Conservation (phyloP, 2,329 filamentous ascomycete genomes). For the Aureobasidium melanogenum region DNA sequence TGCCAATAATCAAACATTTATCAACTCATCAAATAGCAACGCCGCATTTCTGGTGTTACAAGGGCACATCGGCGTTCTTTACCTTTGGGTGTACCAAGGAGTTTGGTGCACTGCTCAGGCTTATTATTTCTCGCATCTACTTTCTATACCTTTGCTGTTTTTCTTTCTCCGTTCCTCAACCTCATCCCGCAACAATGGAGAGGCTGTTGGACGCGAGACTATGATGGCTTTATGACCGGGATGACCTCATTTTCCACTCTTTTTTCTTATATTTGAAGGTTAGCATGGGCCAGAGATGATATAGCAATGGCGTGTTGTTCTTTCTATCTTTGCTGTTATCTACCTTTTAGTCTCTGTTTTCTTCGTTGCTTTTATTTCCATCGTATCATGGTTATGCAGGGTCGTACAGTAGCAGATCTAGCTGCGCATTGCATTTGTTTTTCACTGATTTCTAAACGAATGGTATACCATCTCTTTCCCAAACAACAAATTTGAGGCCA, state of each 20-base stretch:
- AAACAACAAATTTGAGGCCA: neutral
- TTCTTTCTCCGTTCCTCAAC: neutral
- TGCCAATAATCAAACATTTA: constrained; percentile 44
- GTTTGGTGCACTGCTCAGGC: constrained; percentile 3
- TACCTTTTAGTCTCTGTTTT: constrained; percentile 9
- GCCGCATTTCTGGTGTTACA: neutral
- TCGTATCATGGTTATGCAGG: neutral
- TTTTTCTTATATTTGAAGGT: constrained; percentile 5
- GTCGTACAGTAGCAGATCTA: neutral
- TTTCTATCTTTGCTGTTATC: constrained; percentile 9
- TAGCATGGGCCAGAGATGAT: constrained; percentile 10
- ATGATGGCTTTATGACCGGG: constrained; percentile 12
- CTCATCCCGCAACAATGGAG: neutral
- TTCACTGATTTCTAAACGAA: neutral
- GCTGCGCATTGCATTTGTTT: neutral
- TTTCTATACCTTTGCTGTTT: constrained; percentile 10
- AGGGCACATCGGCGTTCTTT: neutral
- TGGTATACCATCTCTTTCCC: neutral
- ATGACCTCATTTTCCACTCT: constrained; percentile 2
- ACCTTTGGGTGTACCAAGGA: neutral
- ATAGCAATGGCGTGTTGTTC: constrained; percentile 10
- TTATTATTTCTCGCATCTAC: constrained; percentile 5
- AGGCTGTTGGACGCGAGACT: neutral
- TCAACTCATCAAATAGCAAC: neutral
- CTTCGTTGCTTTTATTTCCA: neutral